These are phyloP conservation scores for Phytophthora quininea DNA, from an alignment of 352 stramenopile genomes.

Conservation along the genomic window DNA sequence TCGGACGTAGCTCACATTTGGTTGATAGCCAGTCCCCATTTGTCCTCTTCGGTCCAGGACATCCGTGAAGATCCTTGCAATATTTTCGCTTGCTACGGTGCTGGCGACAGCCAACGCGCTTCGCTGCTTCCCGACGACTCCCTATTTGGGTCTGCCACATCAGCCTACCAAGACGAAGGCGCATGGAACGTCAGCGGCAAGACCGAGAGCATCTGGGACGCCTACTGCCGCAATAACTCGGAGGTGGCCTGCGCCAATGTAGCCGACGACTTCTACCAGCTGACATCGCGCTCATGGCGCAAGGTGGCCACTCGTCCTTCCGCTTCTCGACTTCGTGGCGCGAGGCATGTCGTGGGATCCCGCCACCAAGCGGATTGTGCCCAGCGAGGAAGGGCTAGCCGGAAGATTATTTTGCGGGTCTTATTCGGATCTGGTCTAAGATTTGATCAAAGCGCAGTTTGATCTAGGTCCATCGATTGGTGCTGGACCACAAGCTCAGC, in stretches of 20 bases:
- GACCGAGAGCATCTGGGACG: constrained; percentile 89
- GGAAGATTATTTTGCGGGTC: too few species aligned
- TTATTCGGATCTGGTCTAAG: too few species aligned
- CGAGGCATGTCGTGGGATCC: constrained; percentile 80
- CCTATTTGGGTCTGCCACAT: constrained; percentile 79
- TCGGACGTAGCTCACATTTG: too few species aligned
- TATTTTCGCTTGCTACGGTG: constrained; percentile 27
- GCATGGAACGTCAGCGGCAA: constrained; percentile 60
- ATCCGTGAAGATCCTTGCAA: constrained; percentile 1
- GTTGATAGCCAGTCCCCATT: too few species aligned
- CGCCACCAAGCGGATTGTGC: too few species aligned
- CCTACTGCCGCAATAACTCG: constrained; percentile 62
- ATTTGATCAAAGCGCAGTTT: too few species aligned
- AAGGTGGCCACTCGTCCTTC: constrained; percentile 89
- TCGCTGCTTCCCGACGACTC: constrained; percentile 50
- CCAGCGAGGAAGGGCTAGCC: too few species aligned
- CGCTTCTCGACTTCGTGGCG: constrained; percentile 91
- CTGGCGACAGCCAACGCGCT: background rate
- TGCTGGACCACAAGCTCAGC: too few species aligned
- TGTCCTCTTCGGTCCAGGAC: too few species aligned
- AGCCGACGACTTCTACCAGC: constrained; percentile 92
- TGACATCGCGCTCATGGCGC: constrained; percentile 91
- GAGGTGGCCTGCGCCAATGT: constrained; percentile 81
- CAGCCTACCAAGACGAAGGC: constrained; percentile 91
- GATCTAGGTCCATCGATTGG: too few species aligned